Evolutionary conservation across 2,329 filamentous ascomycete genomes (phyloP).

Genomic region (Stromatinia cepivora): DNA sequence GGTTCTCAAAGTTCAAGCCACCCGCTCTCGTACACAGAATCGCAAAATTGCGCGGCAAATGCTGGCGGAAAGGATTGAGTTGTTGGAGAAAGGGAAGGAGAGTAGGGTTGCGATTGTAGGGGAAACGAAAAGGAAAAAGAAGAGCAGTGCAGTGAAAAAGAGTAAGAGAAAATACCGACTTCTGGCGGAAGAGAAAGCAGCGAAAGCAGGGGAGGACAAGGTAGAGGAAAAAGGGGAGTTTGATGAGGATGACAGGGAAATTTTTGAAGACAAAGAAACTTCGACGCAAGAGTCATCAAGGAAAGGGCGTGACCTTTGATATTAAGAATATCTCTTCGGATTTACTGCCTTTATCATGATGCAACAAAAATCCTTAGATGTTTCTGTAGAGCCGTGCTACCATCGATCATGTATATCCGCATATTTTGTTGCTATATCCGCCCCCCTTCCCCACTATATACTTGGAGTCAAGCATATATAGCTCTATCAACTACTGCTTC

Average conservation of each 20-base stretch:
- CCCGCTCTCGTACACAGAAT: conserved; percentile 83
- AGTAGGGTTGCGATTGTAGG: conserved; percentile 66
- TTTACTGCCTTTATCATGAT: not conserved
- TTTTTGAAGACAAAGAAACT: not conserved
- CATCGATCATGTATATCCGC: conserved; percentile 6
- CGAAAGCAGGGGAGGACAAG: conserved; percentile 30
- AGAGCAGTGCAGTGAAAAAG: conserved; percentile 80
- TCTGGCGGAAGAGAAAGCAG: conserved; percentile 44
- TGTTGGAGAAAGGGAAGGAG: conserved; percentile 67
- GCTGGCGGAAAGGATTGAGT: conserved; percentile 59
- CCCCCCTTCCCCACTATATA: not conserved
- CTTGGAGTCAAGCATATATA: not conserved
- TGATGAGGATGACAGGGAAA: not conserved
- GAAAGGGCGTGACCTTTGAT: not conserved
- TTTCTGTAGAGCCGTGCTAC: not conserved
- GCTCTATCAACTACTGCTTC: not conserved
- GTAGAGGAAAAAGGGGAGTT: not conserved
- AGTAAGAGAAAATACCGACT: conserved; percentile 73
- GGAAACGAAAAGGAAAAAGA: conserved; percentile 63
- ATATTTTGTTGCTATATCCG: not conserved
- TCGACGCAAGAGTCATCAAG: not conserved
- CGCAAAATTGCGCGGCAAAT: conserved; percentile 78
- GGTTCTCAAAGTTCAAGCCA: conserved; percentile 92
- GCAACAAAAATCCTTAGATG: too few species aligned
- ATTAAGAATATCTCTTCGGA: not conserved